These are phyloP conservation scores for Lonicera japonica DNA, from an alignment of 129 eudicot species.

Conservation along the genomic window DNA sequence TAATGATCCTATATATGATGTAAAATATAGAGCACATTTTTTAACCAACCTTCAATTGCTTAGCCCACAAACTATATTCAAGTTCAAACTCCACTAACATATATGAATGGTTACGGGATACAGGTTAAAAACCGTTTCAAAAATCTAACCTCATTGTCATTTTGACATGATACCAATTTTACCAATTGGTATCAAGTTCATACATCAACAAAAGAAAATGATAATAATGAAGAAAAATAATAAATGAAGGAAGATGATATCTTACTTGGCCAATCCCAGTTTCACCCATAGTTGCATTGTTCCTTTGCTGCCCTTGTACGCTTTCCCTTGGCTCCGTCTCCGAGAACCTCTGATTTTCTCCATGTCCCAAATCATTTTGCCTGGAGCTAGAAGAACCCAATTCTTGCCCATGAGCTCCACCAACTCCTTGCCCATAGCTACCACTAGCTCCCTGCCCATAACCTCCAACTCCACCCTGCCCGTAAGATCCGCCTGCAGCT, in stretches of 20 bases:
- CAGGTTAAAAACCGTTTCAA: not conserved
- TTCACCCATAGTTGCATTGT: conserved; percentile 21
- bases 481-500: conserved; percentile 19
- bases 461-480: conserved; percentile 2
- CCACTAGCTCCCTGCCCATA: conserved; percentile 17
- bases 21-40: not conserved
- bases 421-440: conserved; percentile 15
- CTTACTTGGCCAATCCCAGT: conserved; percentile 38
- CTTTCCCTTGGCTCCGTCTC: conserved; percentile 26
- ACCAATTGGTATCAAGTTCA: not conserved
- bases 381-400: conserved; percentile 6
- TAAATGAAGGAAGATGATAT: conserved; percentile 9
- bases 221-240: not conserved
- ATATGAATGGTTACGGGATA: not conserved
- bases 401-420: conserved; percentile 20
- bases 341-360: conserved; percentile 21
- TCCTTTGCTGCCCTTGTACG: conserved; percentile 30
- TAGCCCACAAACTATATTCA: not conserved
- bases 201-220: not conserved
- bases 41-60: not conserved
- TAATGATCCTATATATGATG: not conserved
- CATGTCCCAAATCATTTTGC: conserved; percentile 27
- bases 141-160: not conserved
- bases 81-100: too few species aligned
- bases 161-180: not conserved